Percentiles rank a stretch among this genome's conserved stretches.
Conservation (phyloP, 2,329 filamentous ascomycete species). For the Fusarium haematococcum region DNA sequence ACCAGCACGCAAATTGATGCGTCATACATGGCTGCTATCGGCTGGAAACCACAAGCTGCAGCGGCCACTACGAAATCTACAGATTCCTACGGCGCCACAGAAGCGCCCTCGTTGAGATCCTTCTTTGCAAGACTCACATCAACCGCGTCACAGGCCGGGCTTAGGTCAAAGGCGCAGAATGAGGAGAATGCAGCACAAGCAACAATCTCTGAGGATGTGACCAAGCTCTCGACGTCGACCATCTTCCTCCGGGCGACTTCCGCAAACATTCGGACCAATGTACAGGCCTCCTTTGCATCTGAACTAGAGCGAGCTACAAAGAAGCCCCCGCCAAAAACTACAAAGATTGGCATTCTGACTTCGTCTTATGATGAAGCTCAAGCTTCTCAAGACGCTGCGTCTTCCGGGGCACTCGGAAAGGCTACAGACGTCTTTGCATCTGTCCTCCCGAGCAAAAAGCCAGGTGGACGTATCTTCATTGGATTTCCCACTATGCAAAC, state of each 20-base stretch:
- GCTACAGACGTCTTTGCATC: constrained; percentile 87
- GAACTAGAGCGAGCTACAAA: constrained; percentile 97
- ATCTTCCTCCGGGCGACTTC: constrained; percentile 93
- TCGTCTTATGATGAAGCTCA: constrained; percentile 88
- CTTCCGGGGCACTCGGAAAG: constrained; percentile 61
- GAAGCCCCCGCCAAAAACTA: constrained; percentile 91
- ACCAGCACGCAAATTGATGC: constrained; percentile 95
- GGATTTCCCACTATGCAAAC: constrained; percentile 98
- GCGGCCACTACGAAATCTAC: constrained; percentile 54
- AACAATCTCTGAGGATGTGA: constrained; percentile 76
- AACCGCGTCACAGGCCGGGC: constrained; percentile 60
- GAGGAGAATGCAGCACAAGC: constrained; percentile 74
- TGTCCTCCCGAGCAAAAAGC: constrained; percentile 86
- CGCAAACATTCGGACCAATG: constrained; percentile 81
- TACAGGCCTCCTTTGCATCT: constrained; percentile 77
- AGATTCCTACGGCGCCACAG: constrained; percentile 62
- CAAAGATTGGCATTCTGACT: constrained; percentile 87
- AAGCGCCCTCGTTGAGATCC: constrained; percentile 73
- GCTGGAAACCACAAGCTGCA: constrained; percentile 76
- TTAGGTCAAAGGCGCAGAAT: constrained; percentile 67
- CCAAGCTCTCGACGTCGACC: constrained; percentile 76
- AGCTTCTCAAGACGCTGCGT: constrained; percentile 67
- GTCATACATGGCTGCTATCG: constrained; percentile 86
- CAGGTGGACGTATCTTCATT: constrained; percentile 90
- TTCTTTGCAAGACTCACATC: constrained; percentile 86